Evolutionary conservation across 2,329 filamentous ascomycete species (phyloP), one percentile per base, ranked within the genome.

Genomic region (Cercospora nicotianae): DNA sequence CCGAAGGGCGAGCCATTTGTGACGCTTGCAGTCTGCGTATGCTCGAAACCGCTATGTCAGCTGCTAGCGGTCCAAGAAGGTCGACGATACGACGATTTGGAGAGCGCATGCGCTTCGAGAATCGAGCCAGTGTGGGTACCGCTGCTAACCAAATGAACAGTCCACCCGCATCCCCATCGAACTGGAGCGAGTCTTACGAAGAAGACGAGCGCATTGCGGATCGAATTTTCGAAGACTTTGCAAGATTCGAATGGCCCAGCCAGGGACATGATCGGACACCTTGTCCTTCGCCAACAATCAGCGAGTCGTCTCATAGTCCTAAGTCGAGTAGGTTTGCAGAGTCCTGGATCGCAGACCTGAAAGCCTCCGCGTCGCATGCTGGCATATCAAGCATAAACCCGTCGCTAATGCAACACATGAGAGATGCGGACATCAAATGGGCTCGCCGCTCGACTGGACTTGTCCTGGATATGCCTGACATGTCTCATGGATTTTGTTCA

Each of bases 171-270:
- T 23, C 10, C 12, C 18, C 18, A 13, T 26, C 20, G 10, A 23
- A 6, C 5, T 13, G 45, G 18, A 51, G 45, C 45, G 62, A 64
- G 7, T 9, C 16, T 26, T 42, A 64, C 31, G 12, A 57, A 8
- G 33, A 55, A 12, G 28, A 23, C 6, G 36, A 42, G 36, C 36
- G 36, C 36, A 42, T 42, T 28, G 62, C 53, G 9, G 48, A 67
- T 31, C 33, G 36, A 16, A 67, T 67, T 26, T 42, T 53, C 18
- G 33, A 26, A 20, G 60, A 64, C 8, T 63, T 67, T 48, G 60
- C 65, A 42, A 60, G 20, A 36, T 67, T 67, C 36, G 60, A 53
- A 55, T 63, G 60, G 65, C 60, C 65, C 16, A 48, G 39, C 26
- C 23, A 30, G 42, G 39, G 26, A 16, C 7, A 23, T n/a, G 13